Conservation (phyloP, 176 grass and related monocot species). For the Chloris gayana region DNA sequence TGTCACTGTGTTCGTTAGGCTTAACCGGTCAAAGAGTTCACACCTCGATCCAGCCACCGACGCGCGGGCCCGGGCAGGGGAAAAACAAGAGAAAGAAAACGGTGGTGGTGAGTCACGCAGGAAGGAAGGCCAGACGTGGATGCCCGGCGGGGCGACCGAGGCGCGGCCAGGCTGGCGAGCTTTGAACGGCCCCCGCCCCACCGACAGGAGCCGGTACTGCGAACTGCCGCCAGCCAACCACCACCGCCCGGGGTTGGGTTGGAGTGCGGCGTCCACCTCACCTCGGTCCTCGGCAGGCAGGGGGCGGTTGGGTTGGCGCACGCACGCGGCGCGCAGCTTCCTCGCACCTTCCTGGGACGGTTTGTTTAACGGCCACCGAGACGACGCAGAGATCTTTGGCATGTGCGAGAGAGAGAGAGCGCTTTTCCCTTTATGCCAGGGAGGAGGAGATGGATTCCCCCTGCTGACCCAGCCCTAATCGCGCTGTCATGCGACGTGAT, state of each 20-base stretch:
- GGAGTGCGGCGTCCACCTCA: background rate
- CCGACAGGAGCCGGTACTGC: conserved; percentile 32
- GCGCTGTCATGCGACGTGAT: conserved; percentile 26
- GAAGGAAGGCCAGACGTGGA: background rate
- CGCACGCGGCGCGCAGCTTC: conserved; percentile 50
- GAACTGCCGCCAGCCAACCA: conserved; percentile 26
- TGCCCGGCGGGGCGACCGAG: conserved; percentile 13
- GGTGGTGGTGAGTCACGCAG: background rate
- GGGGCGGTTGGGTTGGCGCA: conserved; percentile 28
- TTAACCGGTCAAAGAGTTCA: background rate
- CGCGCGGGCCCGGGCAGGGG: background rate
- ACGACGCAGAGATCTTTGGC: conserved; percentile 34
- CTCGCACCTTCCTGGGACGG: conserved; percentile 49
- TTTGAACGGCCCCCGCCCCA: conserved; percentile 34
- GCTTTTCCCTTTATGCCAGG: background rate
- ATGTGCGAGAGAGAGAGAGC: background rate
- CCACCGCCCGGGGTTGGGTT: background rate
- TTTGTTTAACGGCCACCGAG: background rate
- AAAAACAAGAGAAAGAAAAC: background rate
- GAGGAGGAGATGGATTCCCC: background rate
- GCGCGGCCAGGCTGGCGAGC: conserved; percentile 43
- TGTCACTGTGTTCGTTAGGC: background rate
- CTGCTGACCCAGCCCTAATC: conserved; percentile 24
- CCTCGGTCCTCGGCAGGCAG: background rate
- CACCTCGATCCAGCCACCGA: background rate